These are phyloP conservation scores for Phytophthora capsici DNA, from an alignment of 352 stramenopile genomes.

Conservation along the genomic window DNA sequence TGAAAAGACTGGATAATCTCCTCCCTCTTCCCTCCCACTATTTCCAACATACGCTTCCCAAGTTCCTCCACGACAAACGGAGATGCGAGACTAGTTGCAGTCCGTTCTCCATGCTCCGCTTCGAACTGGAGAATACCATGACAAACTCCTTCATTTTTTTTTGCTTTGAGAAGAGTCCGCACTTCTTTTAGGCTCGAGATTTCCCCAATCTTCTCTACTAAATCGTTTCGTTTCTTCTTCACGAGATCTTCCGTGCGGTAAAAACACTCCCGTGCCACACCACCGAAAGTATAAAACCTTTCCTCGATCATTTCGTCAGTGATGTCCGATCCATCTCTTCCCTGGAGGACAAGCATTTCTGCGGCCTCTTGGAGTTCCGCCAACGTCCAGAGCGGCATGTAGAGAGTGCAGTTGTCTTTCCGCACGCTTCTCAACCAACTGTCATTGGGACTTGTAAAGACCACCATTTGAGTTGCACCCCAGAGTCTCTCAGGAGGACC, in stretches of 20 bases:
- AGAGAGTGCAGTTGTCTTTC: background rate
- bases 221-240: background rate
- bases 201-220: background rate
- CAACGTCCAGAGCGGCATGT: background rate
- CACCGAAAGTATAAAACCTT: background rate
- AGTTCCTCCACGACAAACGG: too few relatives aligned
- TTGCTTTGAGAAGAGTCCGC: too few relatives aligned
- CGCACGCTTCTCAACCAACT: background rate
- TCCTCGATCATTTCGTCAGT: background rate
- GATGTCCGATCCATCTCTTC: background rate
- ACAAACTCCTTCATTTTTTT: too few relatives aligned
- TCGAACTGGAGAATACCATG: too few relatives aligned
- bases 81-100: too few relatives aligned
- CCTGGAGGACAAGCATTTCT: background rate
- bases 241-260: background rate
- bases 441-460: background rate
- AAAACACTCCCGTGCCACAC: background rate
- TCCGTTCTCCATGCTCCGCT: too few relatives aligned
- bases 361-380: background rate
- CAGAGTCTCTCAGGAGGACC: background rate
- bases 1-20: too few relatives aligned
- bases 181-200: too few relatives aligned
- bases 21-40: too few relatives aligned
- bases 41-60: too few relatives aligned
- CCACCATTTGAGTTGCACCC: background rate